Evolutionary conservation across 345 rosid genomes (phyloP).

Genomic region (Reutealis trisperma): DNA sequence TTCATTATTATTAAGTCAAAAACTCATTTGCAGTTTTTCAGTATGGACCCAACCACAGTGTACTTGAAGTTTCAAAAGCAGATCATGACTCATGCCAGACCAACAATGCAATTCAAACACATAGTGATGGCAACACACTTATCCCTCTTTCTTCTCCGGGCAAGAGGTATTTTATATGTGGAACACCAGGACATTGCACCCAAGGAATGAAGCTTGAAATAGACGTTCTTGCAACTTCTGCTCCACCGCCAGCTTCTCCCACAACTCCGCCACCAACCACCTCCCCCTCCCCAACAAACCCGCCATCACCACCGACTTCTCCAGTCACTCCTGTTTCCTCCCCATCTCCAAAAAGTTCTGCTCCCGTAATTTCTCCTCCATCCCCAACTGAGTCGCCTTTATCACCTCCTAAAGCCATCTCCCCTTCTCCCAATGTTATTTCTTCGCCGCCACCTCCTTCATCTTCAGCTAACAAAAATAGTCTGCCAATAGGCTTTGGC

Average conservation of each 20-base stretch:
- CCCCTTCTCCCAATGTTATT: slow-evolving; percentile 18
- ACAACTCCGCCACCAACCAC: background rate
- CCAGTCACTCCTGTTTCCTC: background rate
- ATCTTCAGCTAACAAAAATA: slow-evolving; percentile 32
- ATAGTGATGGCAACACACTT: slow-evolving; percentile 51
- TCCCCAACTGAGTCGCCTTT: slow-evolving; percentile 14
- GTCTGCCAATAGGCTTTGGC: slow-evolving; percentile 16
- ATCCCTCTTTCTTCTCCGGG: slow-evolving; percentile 63
- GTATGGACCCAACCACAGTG: slow-evolving; percentile 52
- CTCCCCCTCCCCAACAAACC: background rate
- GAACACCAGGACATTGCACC: slow-evolving; percentile 61
- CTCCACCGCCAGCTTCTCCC: slow-evolving; percentile 3
- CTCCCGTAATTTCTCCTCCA: slow-evolving; percentile 11
- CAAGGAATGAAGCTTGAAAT: slow-evolving; percentile 75
- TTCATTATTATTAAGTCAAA: background rate
- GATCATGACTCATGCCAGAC: slow-evolving; percentile 59
- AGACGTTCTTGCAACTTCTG: slow-evolving; percentile 42
- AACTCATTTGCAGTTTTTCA: slow-evolving; percentile 49
- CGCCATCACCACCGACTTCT: background rate
- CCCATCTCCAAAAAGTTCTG: slow-evolving; percentile 18
- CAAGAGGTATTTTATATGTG: slow-evolving; percentile 80
- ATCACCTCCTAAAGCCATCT: slow-evolving; percentile 14
- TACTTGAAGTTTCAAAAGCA: slow-evolving; percentile 58
- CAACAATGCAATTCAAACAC: slow-evolving; percentile 41
- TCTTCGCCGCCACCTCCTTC: slow-evolving; percentile 21